These are phyloP conservation scores for Trichoderma erinaceum DNA, from an alignment of 495 filamentous ascomycete species.

Conservation along the genomic window DNA sequence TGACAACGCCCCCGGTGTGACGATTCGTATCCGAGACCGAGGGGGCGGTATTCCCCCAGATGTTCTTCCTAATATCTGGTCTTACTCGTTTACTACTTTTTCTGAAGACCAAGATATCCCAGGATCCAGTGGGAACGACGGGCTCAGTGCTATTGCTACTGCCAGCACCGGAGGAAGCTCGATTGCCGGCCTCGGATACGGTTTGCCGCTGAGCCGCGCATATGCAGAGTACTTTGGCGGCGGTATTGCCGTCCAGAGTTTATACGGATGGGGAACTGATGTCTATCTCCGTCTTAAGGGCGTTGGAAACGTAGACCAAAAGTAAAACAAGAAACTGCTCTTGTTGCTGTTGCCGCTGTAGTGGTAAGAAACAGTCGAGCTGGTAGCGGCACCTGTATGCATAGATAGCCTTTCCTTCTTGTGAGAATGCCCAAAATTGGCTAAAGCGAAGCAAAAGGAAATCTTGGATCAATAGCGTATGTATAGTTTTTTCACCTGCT, in stretches of 20 bases:
- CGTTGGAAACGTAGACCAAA: conserved; percentile 57
- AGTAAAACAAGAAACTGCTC: not conserved
- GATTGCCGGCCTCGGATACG: conserved; percentile 91
- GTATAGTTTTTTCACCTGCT: not conserved
- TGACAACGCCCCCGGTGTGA: conserved; percentile 73
- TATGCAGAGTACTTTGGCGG: conserved; percentile 99
- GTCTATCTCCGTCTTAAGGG: conserved; percentile 69
- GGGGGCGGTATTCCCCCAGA: conserved; percentile 86
- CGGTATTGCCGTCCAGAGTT: conserved; percentile 86
- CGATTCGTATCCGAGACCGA: conserved; percentile 90
- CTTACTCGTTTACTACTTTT: conserved; percentile 94
- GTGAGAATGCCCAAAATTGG: not conserved
- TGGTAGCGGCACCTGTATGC: not conserved
- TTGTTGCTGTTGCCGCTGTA: not conserved
- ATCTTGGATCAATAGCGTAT: not conserved
- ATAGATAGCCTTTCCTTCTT: not conserved
- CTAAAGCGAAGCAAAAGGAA: not conserved
- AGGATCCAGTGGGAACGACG: conserved; percentile 47
- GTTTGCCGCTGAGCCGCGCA: conserved; percentile 80
- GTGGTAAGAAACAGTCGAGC: not conserved
- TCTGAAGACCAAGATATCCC: conserved; percentile 53
- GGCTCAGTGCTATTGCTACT: conserved; percentile 63
- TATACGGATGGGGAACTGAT: conserved; percentile 85
- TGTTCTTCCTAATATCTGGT: conserved; percentile 82
- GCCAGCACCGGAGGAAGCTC: conserved; percentile 61